Base-by-base conservation (phyloP, 345 rosid species). In the Pistacia integerrima region DNA sequence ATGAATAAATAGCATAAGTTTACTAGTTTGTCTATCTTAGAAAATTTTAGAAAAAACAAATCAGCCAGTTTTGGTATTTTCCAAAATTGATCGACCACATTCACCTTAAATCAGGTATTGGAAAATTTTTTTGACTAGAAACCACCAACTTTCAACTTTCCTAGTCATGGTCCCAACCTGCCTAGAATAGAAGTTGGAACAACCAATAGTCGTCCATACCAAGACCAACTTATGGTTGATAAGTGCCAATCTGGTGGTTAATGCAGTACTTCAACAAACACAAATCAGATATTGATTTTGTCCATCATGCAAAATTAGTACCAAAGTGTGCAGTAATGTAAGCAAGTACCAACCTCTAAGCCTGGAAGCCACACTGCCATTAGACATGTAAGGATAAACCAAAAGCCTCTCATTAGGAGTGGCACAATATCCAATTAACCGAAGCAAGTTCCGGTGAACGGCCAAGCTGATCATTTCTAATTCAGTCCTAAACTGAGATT, bases 401-500 rank as follows among this genome's bases (percentile, higher is more conserved):
- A 95, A 91, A 80, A 95, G 93, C 76, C 94, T 87, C 88, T 95
- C 98, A 2, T 22, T 87, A 13, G 87, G 80, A 55, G 92, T 90
- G n/a, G 82, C 88, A 59, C 99, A 93, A 70, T 88, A 95, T 69
- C 99, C 99, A 13, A 89, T 86, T 74, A 95, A 79, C 67, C 91
- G 86, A 9, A 95, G 93, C 84, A 95, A 75, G 79, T 95, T 89
- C 64, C 97, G 81, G 64, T 95, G 99, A 76, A 95, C 98, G 0
- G 98, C 99, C 83, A 95, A 89, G 85, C 98, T 95, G 78, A 95
- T 93, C 97, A 95, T 93, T 83, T 89, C 98, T 80, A 95, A 79
- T 77, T 95, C 99, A 2, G 98, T 95, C 72, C 91, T 86, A 83
- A 95, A 95, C 82, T 93, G 99, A 9, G 94, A 87, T 10, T 93